Percentiles rank a stretch among this genome's conserved stretches.
Conservation (phyloP, 2,329 filamentous ascomycete genomes). For the Tolypocladium ovalisporum region DNA sequence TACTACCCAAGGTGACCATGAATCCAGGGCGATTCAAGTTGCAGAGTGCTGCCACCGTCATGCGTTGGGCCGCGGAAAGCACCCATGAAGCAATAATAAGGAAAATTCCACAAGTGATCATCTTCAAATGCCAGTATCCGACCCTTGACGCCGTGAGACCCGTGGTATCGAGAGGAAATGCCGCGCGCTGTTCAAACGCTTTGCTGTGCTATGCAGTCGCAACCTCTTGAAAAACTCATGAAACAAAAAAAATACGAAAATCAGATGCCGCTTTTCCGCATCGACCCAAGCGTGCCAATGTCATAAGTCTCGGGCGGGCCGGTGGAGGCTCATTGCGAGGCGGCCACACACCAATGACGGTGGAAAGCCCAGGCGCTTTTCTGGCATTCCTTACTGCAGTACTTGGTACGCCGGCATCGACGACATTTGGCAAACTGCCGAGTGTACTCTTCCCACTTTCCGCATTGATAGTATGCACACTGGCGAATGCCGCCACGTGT, state of each 20-base stretch:
- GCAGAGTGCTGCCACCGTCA: neutral
- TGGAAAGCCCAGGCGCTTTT: conserved; percentile 98
- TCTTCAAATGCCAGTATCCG: conserved; percentile 11
- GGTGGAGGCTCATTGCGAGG: conserved; percentile 34
- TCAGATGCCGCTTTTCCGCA: neutral
- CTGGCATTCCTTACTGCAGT: conserved; percentile 99
- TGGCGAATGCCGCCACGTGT: conserved; percentile 88
- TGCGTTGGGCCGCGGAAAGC: neutral
- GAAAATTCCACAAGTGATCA: conserved; percentile 1
- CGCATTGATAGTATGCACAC: conserved; percentile 96
- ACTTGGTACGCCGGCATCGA: conserved; percentile 90
- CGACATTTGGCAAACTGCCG: conserved; percentile 97
- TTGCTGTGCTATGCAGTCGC: conserved; percentile 29
- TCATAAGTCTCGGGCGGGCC: neutral
- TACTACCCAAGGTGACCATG: neutral
- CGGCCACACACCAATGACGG: conserved; percentile 90
- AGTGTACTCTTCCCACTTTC: conserved; percentile 95
- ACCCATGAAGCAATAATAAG: conserved; percentile 1
- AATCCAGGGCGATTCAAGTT: neutral
- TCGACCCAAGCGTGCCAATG: neutral
- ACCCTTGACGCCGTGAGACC: conserved; percentile 18
- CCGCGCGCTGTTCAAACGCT: conserved; percentile 28
- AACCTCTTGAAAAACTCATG: conserved; percentile 17
- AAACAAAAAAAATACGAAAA: conserved; percentile 13
- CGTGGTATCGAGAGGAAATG: conserved; percentile 34